Evolutionary conservation across 2,329 filamentous ascomycete genomes (phyloP).

Genomic region (Onygena corvina): DNA sequence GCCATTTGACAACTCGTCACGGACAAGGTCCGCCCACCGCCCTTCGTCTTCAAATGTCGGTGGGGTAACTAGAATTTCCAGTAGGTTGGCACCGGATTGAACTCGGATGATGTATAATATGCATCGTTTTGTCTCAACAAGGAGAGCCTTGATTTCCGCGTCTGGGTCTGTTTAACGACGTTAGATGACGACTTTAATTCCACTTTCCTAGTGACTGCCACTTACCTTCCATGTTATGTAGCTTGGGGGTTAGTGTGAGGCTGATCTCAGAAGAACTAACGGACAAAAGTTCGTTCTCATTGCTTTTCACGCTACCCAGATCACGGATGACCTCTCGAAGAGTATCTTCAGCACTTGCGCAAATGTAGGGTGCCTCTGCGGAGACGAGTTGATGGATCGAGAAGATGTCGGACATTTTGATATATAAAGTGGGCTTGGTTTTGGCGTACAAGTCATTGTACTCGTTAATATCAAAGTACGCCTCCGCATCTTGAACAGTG

Average conservation of each 20-base stretch:
- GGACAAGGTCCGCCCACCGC: slow-evolving; percentile 70
- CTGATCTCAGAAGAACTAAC: slow-evolving; percentile 81
- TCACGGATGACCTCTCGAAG: slow-evolving; percentile 87
- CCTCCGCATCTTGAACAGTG: slow-evolving; percentile 71
- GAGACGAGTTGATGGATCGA: slow-evolving; percentile 84
- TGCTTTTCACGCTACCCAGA: slow-evolving; percentile 88
- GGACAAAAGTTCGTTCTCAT: slow-evolving; percentile 82
- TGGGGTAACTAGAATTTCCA: slow-evolving; percentile 88
- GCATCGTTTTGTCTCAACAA: slow-evolving; percentile 97
- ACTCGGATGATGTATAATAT: slow-evolving; percentile 96
- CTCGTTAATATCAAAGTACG: slow-evolving; percentile 94
- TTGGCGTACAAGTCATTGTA: slow-evolving; percentile 97
- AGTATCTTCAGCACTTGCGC: slow-evolving; percentile 69
- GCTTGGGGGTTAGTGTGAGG: slow-evolving; percentile 77
- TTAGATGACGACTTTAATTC: background rate
- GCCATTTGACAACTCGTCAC: slow-evolving; percentile 63
- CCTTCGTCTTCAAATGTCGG: slow-evolving; percentile 77
- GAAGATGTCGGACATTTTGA: slow-evolving; percentile 97
- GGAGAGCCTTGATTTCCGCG: slow-evolving; percentile 78
- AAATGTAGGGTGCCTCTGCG: slow-evolving; percentile 63
- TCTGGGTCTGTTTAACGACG: slow-evolving; percentile 56
- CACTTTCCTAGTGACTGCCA: background rate
- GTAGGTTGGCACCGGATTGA: slow-evolving; percentile 79
- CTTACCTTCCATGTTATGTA: slow-evolving; percentile 67
- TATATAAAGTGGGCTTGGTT: slow-evolving; percentile 95